phyloP scores from a whole-genome alignment of 352 stramenopile species.

The Paralagenidium karlingii region DNA sequence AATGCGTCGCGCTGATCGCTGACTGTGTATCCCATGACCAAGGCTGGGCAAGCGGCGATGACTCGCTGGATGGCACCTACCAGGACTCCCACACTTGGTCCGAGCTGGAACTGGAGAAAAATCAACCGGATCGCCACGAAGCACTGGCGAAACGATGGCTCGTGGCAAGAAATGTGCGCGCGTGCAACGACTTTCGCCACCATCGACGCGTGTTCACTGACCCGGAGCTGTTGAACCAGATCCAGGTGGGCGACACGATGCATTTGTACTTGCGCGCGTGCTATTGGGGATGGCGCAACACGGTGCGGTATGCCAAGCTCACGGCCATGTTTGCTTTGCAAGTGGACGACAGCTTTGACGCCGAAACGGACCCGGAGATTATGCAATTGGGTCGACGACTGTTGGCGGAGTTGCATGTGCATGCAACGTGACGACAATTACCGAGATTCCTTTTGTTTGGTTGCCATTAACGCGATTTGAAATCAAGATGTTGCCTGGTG shows the following conservation, averaged over 20 bases:
- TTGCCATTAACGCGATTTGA: too few species aligned
- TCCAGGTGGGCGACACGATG: conserved; percentile 28
- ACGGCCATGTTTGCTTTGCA: conserved; percentile 29
- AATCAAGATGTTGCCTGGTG: too few species aligned
- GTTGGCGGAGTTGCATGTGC: too few species aligned
- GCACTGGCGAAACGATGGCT: conserved; percentile 5
- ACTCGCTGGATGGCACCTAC: conserved; percentile 44
- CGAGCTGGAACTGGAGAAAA: conserved; percentile 33
- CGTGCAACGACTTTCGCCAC: conserved; percentile 23
- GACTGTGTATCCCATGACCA: conserved; percentile 74
- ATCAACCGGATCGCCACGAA: conserved; percentile 3
- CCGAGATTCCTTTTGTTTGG: too few species aligned
- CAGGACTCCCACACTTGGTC: conserved; percentile 40
- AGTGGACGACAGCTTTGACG: too few species aligned
- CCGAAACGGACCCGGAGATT: too few species aligned
- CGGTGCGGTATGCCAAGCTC: conserved; percentile 33
- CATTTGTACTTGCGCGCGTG: conserved; percentile 43
- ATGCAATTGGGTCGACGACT: too few species aligned
- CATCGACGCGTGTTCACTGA: conserved; percentile 37
- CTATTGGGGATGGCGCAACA: conserved; percentile 52
- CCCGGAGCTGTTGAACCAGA: conserved; percentile 14
- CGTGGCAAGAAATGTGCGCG: conserved; percentile 43
- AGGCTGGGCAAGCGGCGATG: conserved; percentile 38
- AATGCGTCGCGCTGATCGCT: too few species aligned
- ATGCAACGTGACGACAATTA: too few species aligned